Conservation (phyloP, 1,139 yeast genomes). For the Yamadazyma friedrichii region DNA sequence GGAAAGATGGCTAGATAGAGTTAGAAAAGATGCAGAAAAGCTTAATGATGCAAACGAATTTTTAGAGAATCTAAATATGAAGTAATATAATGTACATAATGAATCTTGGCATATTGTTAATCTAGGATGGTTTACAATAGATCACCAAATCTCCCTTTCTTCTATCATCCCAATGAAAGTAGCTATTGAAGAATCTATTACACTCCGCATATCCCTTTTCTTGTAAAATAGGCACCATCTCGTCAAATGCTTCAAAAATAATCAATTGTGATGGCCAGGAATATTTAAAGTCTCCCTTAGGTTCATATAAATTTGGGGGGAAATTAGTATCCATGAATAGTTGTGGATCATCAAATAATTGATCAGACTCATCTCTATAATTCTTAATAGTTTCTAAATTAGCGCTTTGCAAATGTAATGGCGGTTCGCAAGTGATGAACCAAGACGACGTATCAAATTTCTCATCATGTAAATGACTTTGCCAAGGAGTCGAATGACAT, state of each 20-base stretch:
- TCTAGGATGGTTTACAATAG: conserved; percentile 27
- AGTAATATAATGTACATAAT: background rate
- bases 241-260: conserved; percentile 64
- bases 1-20: conserved; percentile 60
- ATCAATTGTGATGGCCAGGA: conserved; percentile 74
- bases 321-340: conserved; percentile 39
- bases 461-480: conserved; percentile 69
- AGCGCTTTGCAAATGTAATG: conserved; percentile 43
- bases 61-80: conserved; percentile 7
- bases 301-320: conserved; percentile 9
- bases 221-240: conserved; percentile 37
- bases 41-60: conserved; percentile 56
- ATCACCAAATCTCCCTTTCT: conserved; percentile 77
- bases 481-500: conserved; percentile 98
- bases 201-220: conserved; percentile 47
- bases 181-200: conserved; percentile 68
- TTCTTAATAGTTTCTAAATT: conserved; percentile 24
- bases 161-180: conserved; percentile 84
- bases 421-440: conserved; percentile 94
- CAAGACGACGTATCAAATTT: conserved; percentile 45
- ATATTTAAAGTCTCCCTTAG: conserved; percentile 24
- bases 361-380: conserved; percentile 86
- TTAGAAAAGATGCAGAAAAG: conserved; percentile 55
- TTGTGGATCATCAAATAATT: conserved; percentile 66
- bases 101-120: background rate